phyloP scores from a whole-genome alignment of 106 monocot genomes.

The Acorus gramineus region DNA sequence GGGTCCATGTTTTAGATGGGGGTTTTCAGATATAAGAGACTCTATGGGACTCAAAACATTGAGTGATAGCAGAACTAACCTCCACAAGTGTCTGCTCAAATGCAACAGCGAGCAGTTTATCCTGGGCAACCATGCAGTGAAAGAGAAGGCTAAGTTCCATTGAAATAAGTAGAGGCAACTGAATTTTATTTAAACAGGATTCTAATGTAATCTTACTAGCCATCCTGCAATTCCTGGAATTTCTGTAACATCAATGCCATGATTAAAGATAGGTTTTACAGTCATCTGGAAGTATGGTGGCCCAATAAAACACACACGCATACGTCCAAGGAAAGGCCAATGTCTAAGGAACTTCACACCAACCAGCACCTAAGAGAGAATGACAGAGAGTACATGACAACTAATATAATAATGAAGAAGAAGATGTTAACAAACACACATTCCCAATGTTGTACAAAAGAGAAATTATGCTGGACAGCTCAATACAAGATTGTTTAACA shows the following conservation, averaged over 20 bases:
- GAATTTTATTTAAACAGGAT: too few species aligned
- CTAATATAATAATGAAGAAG: background rate
- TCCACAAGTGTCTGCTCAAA: constrained; percentile 91
- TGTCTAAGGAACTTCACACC: constrained; percentile 79
- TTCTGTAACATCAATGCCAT: constrained; percentile 89
- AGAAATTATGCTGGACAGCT: too few species aligned
- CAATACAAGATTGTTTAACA: too few species aligned
- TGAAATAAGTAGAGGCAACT: too few species aligned
- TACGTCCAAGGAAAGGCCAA: constrained; percentile 83
- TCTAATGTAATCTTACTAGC: constrained; percentile 41
- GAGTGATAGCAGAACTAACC: constrained; percentile 24
- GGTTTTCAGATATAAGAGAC: too few species aligned
- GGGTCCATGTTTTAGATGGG: too few species aligned
- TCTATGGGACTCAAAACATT: background rate
- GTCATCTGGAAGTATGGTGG: constrained; percentile 93
- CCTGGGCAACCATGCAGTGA: constrained; percentile 24
- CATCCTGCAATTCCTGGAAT: constrained; percentile 93
- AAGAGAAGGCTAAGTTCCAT: background rate
- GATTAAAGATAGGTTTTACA: constrained; percentile 76
- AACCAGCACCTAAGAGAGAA: constrained; percentile 47
- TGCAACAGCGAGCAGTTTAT: constrained; percentile 68
- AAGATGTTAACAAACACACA: background rate
- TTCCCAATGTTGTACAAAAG: background rate
- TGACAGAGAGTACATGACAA: background rate
- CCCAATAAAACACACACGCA: constrained; percentile 79